Evolutionary conservation across 495 filamentous ascomycete species (phyloP), one percentile per base, ranked within the genome.

Genomic region (Letharia lupina): DNA sequence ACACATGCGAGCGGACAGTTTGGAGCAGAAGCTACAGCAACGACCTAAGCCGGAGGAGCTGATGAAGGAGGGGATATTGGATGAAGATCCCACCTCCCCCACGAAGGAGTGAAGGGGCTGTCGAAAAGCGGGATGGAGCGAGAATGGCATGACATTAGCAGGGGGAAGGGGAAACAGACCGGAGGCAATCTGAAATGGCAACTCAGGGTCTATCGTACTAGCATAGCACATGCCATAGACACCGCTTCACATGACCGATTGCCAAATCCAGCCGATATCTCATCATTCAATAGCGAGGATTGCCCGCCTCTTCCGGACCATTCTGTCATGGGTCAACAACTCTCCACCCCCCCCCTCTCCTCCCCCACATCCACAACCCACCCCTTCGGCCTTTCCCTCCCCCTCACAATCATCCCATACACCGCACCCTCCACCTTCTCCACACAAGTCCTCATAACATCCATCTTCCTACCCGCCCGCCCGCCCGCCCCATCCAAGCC

Each of bases 391-490:
- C 91, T 79, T 77, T 98, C 94, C 60, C 86, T 87, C 1, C 95
- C 94, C 15, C 95, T 79, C 16, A 98, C 87, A 41, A 86, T 82
- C 72, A 96, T 83, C 13, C 91, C 91, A 77, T 96, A 98, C 20
- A 90, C 86, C 23, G 92, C 86, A 28, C 84, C 83, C 80, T 98
- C 94, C 35, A 98, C 94, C 83, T 98, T 98, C 72, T 90, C 86
- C 42, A 98, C 93, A 74, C 90, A 91, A 69, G 80, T 81, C 70
- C 85, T 83, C 91, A 96, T 96, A 10, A 95, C 91, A 60, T 85
- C 85, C 70, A 88, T 80, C 83, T 97, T 98, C 82, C 89, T 90
- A 41, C 82, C 77, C 65, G 87, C 82, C 68, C 70, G 57, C 73
- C 78, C 45, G 63, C 75, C 57, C 62, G 71, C 66, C 67, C 81